Base-by-base conservation (phyloP, 371 early-diverging fungal species). In the Rhizopus arrhizus region DNA sequence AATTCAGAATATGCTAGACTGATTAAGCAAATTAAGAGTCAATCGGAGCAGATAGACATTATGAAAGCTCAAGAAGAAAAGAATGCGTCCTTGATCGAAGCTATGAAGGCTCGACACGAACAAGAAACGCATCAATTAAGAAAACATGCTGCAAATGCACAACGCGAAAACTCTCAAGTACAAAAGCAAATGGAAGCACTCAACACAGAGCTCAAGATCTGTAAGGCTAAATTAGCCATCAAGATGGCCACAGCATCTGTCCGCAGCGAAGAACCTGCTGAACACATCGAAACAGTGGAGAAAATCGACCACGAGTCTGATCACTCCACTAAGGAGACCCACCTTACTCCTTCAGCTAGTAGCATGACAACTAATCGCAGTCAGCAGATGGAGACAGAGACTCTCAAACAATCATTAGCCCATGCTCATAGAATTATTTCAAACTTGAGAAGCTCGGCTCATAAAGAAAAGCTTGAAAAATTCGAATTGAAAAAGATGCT, bases 51-150 rank as follows among this genome's bases (percentile, higher is more conserved):
- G 57, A 70, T 85, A 10, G 87, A 87, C 36, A 74, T 79, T 5
- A 75, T 90, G 58, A 85, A 86, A 49, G 88, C 83, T 48, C 81
- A 82, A 68, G 87, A 91, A 48, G 83, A 82, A 34, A 86, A 83
- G 52, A 68, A 87, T 4, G 70, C 74, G 5, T 67, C 70, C 2
- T 72, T 83, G 8, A 59, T 89, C 9, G 82, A 81, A 35, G 69
- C 76, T 9, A 69, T 78, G 45, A 89, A 87, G 49, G 64, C 76
- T 11, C 82, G 86, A 22, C 86, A 84, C 52, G 89, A 90, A 59
- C 87, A 89, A 54, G 90, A 90, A 16, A 81, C 86, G 64, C 48
- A 72, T 3, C 64, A 72, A 11, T 68, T 88, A 63, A 81, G 89
- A 13, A 83, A 82, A 32, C 83, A 80, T 53, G 62, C 72, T 13